A percentile compares a stretch with the other conserved stretches of the same genome.
phyloP scores from a whole-genome alignment of 768 basidiomycete genomes.

The Lactifluus piperatus region DNA sequence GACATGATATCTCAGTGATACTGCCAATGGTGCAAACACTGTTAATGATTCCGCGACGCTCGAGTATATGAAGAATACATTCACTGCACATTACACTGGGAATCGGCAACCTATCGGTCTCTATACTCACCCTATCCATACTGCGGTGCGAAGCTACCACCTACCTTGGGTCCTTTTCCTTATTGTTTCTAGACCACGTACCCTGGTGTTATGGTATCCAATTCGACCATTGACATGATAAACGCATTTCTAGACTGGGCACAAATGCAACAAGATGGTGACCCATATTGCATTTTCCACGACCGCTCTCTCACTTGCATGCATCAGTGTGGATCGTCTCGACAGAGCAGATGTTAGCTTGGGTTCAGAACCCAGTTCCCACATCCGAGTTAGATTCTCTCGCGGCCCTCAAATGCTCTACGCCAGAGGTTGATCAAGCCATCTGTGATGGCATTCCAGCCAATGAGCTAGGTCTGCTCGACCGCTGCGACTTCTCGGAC shows the following conservation, averaged over 20 bases:
- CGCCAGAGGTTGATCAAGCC: constrained; percentile 47
- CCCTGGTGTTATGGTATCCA: constrained; percentile 45
- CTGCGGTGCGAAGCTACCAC: constrained; percentile 37
- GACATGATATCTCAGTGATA: constrained; percentile 27
- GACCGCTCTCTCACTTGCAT: background rate
- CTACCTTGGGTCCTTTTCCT: background rate
- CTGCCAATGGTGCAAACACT: constrained; percentile 40
- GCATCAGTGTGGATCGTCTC: constrained; percentile 63
- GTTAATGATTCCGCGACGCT: constrained; percentile 57
- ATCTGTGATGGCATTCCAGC: constrained; percentile 73
- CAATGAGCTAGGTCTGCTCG: constrained; percentile 54
- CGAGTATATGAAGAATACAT: constrained; percentile 64
- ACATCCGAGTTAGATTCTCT: constrained; percentile 47
- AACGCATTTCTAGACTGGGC: constrained; percentile 79
- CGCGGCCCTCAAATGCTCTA: constrained; percentile 51
- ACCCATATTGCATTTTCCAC: constrained; percentile 10
- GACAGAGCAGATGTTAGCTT: constrained; percentile 59
- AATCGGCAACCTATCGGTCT: constrained; percentile 75
- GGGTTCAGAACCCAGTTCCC: constrained; percentile 64
- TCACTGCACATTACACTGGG: constrained; percentile 62
- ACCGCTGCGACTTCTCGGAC: constrained; percentile 56
- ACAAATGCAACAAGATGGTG: constrained; percentile 57
- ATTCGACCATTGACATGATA: constrained; percentile 62
- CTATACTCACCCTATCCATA: constrained; percentile 76
- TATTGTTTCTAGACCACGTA: constrained; percentile 35